Conservation (phyloP, 2,329 filamentous ascomycete genomes). For the Drechmeria coniospora region DNA sequence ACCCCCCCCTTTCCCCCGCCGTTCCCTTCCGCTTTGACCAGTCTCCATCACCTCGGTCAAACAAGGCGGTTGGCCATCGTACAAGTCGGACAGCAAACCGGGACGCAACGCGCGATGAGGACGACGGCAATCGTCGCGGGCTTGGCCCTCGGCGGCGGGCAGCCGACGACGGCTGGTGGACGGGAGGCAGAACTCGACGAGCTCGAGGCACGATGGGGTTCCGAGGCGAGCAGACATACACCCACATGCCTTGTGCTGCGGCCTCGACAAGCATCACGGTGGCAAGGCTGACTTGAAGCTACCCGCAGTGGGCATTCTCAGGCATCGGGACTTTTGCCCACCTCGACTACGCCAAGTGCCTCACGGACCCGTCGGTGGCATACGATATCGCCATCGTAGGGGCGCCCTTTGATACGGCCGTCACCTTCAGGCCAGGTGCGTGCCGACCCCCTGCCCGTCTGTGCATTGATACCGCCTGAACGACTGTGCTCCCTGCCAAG, state of each 20-base stretch:
- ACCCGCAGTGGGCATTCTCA: slow-evolving; percentile 35
- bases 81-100: too few relatives aligned
- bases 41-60: too few relatives aligned
- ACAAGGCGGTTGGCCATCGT: too few relatives aligned
- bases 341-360: slow-evolving; percentile 51
- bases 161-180: slow-evolving; percentile 12
- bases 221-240: slow-evolving; percentile 32
- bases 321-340: slow-evolving; percentile 67
- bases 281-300: neutral
- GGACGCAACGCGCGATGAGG: too few relatives aligned
- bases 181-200: slow-evolving; percentile 32
- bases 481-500: too few relatives aligned
- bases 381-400: slow-evolving; percentile 62
- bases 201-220: slow-evolving; percentile 41
- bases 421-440: slow-evolving; percentile 50
- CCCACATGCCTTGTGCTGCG: neutral
- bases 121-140: too few relatives aligned
- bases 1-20: too few relatives aligned
- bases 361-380: slow-evolving; percentile 44
- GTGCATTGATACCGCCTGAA: too few relatives aligned
- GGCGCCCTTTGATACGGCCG: slow-evolving; percentile 59
- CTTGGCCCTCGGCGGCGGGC: slow-evolving; percentile 11
- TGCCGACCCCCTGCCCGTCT: neutral
- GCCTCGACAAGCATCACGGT: too few relatives aligned
- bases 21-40: too few relatives aligned